Conservation (phyloP, 2,329 filamentous ascomycete species). For the Sarocladium brachiariae region DNA sequence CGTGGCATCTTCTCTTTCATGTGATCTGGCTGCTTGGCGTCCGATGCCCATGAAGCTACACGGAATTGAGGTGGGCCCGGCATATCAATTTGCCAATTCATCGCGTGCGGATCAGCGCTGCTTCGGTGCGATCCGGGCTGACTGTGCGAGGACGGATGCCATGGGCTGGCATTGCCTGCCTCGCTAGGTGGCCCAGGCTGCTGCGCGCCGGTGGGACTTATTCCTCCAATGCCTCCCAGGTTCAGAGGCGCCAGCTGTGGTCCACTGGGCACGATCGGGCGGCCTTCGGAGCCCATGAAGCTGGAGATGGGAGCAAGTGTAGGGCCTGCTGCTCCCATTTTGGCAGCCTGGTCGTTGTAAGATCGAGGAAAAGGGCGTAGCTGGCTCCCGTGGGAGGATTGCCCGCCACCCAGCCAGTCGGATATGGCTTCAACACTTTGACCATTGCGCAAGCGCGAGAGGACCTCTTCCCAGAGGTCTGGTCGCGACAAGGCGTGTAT, state of each 20-base stretch:
- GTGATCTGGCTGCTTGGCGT: conserved; percentile 31
- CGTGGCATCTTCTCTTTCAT: conserved; percentile 24
- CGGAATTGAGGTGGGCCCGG: conserved; percentile 31
- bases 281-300: conserved; percentile 26
- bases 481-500: conserved; percentile 46
- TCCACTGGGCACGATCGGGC: conserved; percentile 19
- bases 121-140: conserved; percentile 39
- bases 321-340: conserved; percentile 6
- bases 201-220: conserved; percentile 10
- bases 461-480: conserved; percentile 46
- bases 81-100: conserved; percentile 36
- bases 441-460: conserved; percentile 45
- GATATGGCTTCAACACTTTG: conserved; percentile 49
- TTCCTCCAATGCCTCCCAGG: conserved; percentile 9
- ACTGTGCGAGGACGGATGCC: conserved; percentile 40
- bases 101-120: conserved; percentile 38
- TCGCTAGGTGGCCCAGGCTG: conserved; percentile 21
- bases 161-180: conserved; percentile 38
- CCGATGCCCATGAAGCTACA: conserved; percentile 42
- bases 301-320: conserved; percentile 18
- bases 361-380: conserved; percentile 21
- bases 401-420: conserved; percentile 39
- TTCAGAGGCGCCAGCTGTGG: conserved; percentile 12
- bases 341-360: background rate
- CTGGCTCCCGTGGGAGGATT: conserved; percentile 18